Conservation (phyloP, 768 basidiomycete genomes). For the Trametes villosa region DNA sequence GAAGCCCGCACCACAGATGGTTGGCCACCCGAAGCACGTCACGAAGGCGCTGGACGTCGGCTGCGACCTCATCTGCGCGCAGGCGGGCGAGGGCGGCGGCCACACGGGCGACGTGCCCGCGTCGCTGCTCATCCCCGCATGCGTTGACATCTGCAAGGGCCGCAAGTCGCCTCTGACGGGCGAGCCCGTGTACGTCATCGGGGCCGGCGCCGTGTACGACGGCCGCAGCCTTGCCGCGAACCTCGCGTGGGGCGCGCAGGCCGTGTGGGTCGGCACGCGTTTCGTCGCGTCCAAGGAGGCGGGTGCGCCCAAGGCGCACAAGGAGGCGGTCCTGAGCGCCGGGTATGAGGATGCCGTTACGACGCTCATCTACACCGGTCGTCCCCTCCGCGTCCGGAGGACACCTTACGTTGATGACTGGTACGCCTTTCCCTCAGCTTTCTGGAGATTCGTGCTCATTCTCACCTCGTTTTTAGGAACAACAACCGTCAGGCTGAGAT, state of each 20-base stretch:
- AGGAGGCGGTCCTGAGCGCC: slow-evolving; percentile 72
- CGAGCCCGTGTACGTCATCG: slow-evolving; percentile 83
- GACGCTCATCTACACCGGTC: slow-evolving; percentile 89
- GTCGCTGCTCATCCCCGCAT: slow-evolving; percentile 87
- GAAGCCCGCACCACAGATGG: slow-evolving; percentile 53
- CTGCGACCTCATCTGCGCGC: slow-evolving; percentile 92
- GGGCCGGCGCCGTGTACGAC: slow-evolving; percentile 91
- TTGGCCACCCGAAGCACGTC: slow-evolving; percentile 94
- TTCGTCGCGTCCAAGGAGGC: slow-evolving; percentile 87
- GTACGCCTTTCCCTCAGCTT: slow-evolving; percentile 30
- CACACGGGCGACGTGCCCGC: slow-evolving; percentile 85
- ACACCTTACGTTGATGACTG: slow-evolving; percentile 88
- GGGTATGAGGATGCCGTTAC: slow-evolving; percentile 79
- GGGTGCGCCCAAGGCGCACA: slow-evolving; percentile 81
- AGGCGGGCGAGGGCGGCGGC: slow-evolving; percentile 86
- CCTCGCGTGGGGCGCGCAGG: slow-evolving; percentile 87
- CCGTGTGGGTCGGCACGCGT: slow-evolving; percentile 68
- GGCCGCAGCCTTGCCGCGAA: slow-evolving; percentile 88
- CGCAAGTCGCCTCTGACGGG: slow-evolving; percentile 80
- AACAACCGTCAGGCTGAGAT: slow-evolving; percentile 81
- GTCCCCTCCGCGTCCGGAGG: slow-evolving; percentile 83
- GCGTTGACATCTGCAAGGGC: slow-evolving; percentile 82
- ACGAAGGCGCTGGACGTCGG: slow-evolving; percentile 80
- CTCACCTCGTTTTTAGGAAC: slow-evolving; percentile 54
- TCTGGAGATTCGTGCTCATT: not conserved